These are phyloP conservation scores for Hypholoma sublateritium DNA, from an alignment of 768 basidiomycete genomes.

Conservation along the genomic window DNA sequence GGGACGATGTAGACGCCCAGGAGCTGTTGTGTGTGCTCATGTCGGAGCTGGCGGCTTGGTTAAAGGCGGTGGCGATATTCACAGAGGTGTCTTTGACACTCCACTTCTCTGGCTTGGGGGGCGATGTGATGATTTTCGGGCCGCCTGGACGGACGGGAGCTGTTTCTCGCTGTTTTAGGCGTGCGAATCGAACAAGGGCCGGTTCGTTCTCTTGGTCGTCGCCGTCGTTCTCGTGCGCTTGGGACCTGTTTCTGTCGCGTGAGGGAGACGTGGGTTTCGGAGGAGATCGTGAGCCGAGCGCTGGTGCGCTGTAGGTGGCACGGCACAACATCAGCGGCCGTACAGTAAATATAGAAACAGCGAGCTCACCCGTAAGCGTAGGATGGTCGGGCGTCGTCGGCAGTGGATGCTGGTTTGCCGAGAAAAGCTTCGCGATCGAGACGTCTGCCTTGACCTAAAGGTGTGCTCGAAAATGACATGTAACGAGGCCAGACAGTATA, in stretches of 20 bases:
- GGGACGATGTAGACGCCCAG: conserved; percentile 65
- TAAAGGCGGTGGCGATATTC: conserved; percentile 81
- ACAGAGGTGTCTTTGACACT: conserved; percentile 81
- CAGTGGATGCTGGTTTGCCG: conserved; percentile 50
- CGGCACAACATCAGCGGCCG: conserved; percentile 15
- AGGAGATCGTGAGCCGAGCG: conserved; percentile 57
- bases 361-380: conserved; percentile 68
- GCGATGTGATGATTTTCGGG: conserved; percentile 42
- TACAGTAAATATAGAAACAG: conserved; percentile 18
- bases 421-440: conserved; percentile 80
- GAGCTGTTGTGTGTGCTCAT: conserved; percentile 59
- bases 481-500: conserved; percentile 28
- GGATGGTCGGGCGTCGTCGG: conserved; percentile 46
- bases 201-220: conserved; percentile 40
- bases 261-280: conserved; percentile 47
- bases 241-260: conserved; percentile 27
- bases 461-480: conserved; percentile 89
- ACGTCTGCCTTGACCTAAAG: conserved; percentile 82
- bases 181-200: conserved; percentile 42
- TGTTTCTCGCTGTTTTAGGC: conserved; percentile 43
- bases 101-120: conserved; percentile 70
- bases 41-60: conserved; percentile 58
- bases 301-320: conserved; percentile 48
- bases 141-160: conserved; percentile 31
- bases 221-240: conserved; percentile 15